These are phyloP conservation scores for Phytophthora colocasiae DNA, from an alignment of 352 stramenopile species.

Conservation along the genomic window DNA sequence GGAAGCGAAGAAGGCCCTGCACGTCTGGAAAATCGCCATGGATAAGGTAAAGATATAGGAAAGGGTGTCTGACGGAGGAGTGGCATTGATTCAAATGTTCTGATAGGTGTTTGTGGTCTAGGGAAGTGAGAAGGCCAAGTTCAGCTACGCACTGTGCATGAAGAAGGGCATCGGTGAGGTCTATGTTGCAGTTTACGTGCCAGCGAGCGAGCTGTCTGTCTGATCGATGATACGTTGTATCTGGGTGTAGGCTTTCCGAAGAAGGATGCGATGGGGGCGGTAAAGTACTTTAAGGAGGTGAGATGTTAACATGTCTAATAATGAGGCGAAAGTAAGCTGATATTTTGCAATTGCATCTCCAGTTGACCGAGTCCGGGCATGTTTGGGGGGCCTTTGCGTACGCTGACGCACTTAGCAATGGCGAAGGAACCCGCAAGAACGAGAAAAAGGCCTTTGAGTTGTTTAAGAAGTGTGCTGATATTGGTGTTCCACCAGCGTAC, in stretches of 20 bases:
- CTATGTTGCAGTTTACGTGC: neutral
- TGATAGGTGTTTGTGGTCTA: constrained; percentile 16
- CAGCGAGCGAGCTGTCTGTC: neutral
- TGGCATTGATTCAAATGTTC: neutral
- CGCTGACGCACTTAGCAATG: constrained; percentile 75
- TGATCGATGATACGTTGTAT: neutral
- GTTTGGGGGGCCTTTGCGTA: constrained; percentile 86
- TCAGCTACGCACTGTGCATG: constrained; percentile 84
- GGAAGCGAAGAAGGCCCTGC: constrained; percentile 78
- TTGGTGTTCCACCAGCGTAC: constrained; percentile 71
- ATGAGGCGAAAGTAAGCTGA: no score
- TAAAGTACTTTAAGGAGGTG: constrained; percentile 83
- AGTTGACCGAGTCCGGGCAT: constrained; percentile 70
- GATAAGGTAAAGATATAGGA: constrained; percentile 51
- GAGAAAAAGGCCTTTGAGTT: constrained; percentile 83
- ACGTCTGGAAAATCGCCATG: constrained; percentile 85
- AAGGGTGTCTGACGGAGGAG: neutral
- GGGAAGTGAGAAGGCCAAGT: constrained; percentile 85
- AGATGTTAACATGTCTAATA: neutral
- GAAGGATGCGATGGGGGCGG: constrained; percentile 57
- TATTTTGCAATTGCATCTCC: neutral
- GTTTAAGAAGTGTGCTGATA: constrained; percentile 72
- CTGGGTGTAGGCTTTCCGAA: constrained; percentile 54
- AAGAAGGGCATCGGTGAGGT: constrained; percentile 76
- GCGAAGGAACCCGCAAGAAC: constrained; percentile 79